Conservation (phyloP, 169 alveolate genomes). For the Perkinsus chesapeaki region DNA sequence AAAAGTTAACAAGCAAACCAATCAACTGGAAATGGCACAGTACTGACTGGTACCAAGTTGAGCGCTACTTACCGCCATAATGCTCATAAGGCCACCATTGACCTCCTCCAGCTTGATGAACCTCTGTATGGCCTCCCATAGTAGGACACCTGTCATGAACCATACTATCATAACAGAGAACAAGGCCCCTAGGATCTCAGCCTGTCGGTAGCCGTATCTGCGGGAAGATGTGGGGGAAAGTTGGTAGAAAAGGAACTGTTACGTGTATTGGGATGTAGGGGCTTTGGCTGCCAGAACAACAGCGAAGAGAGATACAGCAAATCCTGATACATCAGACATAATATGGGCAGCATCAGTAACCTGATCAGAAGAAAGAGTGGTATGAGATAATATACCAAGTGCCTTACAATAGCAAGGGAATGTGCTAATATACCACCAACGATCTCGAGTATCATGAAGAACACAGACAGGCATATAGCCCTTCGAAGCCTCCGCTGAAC, state of each 20-base stretch:
- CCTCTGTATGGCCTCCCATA: constrained; percentile 72
- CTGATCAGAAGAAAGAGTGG: background rate
- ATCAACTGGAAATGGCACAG: constrained; percentile 11
- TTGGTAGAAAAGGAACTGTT: background rate
- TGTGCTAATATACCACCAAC: constrained; percentile 32
- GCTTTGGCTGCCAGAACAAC: constrained; percentile 49
- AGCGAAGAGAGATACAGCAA: constrained; percentile 61
- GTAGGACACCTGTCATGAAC: constrained; percentile 61
- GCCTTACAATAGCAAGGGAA: constrained; percentile 22
- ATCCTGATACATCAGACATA: constrained; percentile 73
- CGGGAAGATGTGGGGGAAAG: background rate
- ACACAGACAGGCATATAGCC: constrained; percentile 22
- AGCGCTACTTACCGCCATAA: constrained; percentile 48
- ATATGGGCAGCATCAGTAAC: constrained; percentile 82
- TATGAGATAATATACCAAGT: background rate
- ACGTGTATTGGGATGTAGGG: constrained; percentile 53
- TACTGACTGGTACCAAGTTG: constrained; percentile 40
- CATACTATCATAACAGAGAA: constrained; percentile 68
- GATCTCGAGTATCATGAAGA: constrained; percentile 35
- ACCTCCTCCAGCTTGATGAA: constrained; percentile 24
- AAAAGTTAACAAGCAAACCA: background rate
- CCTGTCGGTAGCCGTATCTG: constrained; percentile 64
- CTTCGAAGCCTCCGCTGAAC: constrained; percentile 20
- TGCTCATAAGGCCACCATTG: background rate
- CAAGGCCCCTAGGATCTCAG: constrained; percentile 80